Conservation (phyloP, 805 yeast species). For the Yarrowia sp. region DNA sequence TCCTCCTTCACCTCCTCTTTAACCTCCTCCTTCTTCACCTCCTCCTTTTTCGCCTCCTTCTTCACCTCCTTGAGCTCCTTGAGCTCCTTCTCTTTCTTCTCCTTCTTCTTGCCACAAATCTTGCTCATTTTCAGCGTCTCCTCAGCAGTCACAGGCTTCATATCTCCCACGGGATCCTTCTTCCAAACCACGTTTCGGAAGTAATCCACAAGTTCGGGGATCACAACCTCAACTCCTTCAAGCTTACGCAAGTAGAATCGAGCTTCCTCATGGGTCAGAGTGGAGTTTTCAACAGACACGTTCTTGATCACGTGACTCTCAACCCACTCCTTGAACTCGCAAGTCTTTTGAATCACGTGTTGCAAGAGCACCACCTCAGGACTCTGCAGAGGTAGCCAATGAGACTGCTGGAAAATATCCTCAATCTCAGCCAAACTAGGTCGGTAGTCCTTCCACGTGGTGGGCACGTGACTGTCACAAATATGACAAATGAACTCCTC, state of each 20-base stretch:
- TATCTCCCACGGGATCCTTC: background rate
- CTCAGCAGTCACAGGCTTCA: background rate
- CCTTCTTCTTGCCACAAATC: background rate
- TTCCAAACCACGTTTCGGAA: background rate
- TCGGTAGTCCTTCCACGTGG: conserved; percentile 40
- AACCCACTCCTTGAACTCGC: conserved; percentile 47
- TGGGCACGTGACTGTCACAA: conserved; percentile 45
- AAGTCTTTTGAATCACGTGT: conserved; percentile 36
- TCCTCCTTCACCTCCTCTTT: background rate
- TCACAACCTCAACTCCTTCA: conserved; percentile 12
- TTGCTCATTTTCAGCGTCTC: background rate
- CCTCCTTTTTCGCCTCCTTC: background rate
- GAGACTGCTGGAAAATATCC: conserved; percentile 37
- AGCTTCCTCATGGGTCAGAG: conserved; percentile 1
- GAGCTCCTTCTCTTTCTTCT: background rate
- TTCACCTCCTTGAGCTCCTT: background rate
- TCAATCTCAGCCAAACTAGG: conserved; percentile 42
- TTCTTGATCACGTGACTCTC: conserved; percentile 56
- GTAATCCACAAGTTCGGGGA: background rate
- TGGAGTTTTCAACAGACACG: conserved; percentile 26
- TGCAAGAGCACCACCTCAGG: conserved; percentile 39
- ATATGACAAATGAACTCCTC: conserved; percentile 54
- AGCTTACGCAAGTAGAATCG: background rate
- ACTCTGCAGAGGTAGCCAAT: conserved; percentile 38
- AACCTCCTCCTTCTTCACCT: background rate